Base-by-base conservation (phyloP, 2,329 filamentous ascomycete genomes). In the Neopestalotiopsis rosae region DNA sequence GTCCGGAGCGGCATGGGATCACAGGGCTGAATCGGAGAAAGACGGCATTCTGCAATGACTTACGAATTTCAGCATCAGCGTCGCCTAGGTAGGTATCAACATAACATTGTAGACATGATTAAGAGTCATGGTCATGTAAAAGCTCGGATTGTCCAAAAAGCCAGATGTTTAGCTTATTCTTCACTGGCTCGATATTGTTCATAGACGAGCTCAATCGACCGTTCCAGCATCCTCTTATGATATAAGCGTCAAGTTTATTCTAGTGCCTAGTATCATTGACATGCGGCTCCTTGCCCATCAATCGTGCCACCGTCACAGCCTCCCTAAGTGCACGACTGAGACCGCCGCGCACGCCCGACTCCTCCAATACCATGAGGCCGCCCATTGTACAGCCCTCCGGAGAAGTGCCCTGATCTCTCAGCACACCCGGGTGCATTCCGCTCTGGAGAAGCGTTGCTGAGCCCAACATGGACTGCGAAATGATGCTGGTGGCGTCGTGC, bases 301-400 rank as follows among this genome's bases (percentile, higher is more conserved):
- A 69, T 4, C 82, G 74, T 14, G 84, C 83, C 69, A 85, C 76
- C 5, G 83, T 85, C 0, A 85, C 83, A 12, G 84, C 82, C 70
- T 86, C 84, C n/a, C 84, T 75, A 14, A 86, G 74, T 1, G 82
- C 83, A 20, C 78, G 77, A 0, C 81, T 81, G 42, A 83, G 72
- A 65, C 79, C 78, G 0, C 81, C 81, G 70, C 87, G 81, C 6
- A 90, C 82, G 0, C 81, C 83, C 5, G 84, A 85, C 70, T 90
- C 88, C 76, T 91, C 89, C 34, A 91, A 73, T n/a, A 87, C 85
- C 78, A 89, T 80, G 56, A 91, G 74, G 0, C 89, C 89, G 2
- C 82, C 86, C 68, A 90, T 89, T 0, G 89, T 90, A 73, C 88
- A 90, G 0, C 89, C 88, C 5, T 87, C 88, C 0, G 88, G 88